These are phyloP conservation scores for Hemisphaericaspora xylofermentans DNA, from an alignment of 1,139 yeast genomes.

Conservation along the genomic window DNA sequence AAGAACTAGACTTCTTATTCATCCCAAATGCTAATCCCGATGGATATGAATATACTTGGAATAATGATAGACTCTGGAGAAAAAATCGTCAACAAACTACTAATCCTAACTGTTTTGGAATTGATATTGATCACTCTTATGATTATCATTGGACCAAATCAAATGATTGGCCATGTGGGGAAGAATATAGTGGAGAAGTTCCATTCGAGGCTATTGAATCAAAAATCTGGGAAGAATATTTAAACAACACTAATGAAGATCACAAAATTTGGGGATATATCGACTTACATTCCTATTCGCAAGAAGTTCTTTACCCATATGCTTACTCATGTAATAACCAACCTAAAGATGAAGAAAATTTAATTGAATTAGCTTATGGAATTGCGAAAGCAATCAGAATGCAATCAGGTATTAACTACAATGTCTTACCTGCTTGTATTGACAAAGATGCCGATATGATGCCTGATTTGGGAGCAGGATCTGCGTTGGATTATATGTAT, in stretches of 20 bases:
- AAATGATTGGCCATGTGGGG: constrained; percentile 73
- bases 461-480: constrained; percentile 79
- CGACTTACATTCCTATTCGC: constrained; percentile 83
- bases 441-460: constrained; percentile 70
- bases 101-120: constrained; percentile 68
- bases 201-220: constrained; percentile 82
- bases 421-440: constrained; percentile 74
- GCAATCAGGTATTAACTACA: constrained; percentile 60
- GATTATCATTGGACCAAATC: constrained; percentile 71
- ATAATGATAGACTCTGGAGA: constrained; percentile 78
- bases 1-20: constrained; percentile 63
- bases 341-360: constrained; percentile 79
- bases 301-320: constrained; percentile 79
- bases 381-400: constrained; percentile 69
- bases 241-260: constrained; percentile 57
- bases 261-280: constrained; percentile 73
- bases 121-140: constrained; percentile 85
- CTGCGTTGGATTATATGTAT: constrained; percentile 82
- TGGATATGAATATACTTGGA: constrained; percentile 86
- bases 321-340: constrained; percentile 72
- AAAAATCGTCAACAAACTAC: constrained; percentile 81
- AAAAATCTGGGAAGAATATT: constrained; percentile 58
- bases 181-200: constrained; percentile 73
- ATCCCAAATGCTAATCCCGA: constrained; percentile 89
- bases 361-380: constrained; percentile 80